Evolutionary conservation across 2,329 filamentous ascomycete species (phyloP).

Genomic region (Cladosporium sp.): DNA sequence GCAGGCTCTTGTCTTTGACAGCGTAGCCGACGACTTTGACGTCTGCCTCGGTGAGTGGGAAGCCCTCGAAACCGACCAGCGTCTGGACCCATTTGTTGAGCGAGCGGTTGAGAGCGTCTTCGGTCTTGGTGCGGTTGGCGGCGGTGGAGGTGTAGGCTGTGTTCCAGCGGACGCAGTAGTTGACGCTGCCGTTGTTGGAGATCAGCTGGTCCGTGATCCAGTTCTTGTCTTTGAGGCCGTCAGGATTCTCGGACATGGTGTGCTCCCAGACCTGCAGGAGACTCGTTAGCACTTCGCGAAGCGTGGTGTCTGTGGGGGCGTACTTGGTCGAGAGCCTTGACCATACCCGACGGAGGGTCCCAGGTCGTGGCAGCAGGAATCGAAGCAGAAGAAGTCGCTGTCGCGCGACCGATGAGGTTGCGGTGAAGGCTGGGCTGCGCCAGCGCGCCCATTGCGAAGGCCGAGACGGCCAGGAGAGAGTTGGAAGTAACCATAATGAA

Average conservation of each 20-base stretch:
- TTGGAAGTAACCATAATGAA: constrained; percentile 1
- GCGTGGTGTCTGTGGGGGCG: not conserved
- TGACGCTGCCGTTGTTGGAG: constrained; percentile 36
- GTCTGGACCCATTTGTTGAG: constrained; percentile 47
- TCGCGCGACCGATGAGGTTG: constrained; percentile 2
- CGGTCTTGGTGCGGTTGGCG: constrained; percentile 43
- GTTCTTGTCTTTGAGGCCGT: constrained; percentile 17
- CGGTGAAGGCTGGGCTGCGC: constrained; percentile 9
- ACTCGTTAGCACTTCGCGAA: not conserved
- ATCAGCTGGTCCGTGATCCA: constrained; percentile 20
- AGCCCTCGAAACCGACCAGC: constrained; percentile 48
- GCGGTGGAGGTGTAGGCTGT: constrained; percentile 40
- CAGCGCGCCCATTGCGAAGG: constrained; percentile 11
- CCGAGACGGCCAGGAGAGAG: constrained; percentile 11
- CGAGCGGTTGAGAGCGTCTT: constrained; percentile 38
- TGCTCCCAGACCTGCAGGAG: constrained; percentile 13
- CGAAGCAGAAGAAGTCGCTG: constrained; percentile 10
- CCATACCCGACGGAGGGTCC: constrained; percentile 17
- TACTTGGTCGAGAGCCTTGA: constrained; percentile 14
- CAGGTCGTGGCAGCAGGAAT: constrained; percentile 14
- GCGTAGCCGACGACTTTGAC: constrained; percentile 49
- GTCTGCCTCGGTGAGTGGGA: constrained; percentile 44
- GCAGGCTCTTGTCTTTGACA: constrained; percentile 41
- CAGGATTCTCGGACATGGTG: constrained; percentile 15
- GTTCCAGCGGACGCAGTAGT: constrained; percentile 51